phyloP scores from a whole-genome alignment of 306 rosid genomes.

The Heteromeles arbutifolia region DNA sequence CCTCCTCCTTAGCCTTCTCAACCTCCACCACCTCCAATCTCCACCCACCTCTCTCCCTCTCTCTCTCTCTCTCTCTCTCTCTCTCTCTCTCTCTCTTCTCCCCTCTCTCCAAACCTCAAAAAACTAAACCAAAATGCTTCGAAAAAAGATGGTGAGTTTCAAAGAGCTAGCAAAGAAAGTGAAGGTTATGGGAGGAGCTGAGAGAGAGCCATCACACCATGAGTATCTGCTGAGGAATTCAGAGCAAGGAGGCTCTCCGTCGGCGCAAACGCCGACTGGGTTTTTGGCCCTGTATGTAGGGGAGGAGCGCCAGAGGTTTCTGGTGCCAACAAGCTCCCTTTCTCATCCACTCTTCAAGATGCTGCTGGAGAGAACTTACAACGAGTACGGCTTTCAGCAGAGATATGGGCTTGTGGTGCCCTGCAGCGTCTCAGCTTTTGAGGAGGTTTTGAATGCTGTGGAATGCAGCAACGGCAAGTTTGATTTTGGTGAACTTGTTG shows the following conservation, averaged over 20 bases:
- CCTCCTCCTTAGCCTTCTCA: background rate
- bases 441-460: slow-evolving; percentile 63
- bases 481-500: slow-evolving; percentile 60
- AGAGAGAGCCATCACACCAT: slow-evolving; percentile 15
- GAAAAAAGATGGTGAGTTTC: slow-evolving; percentile 50
- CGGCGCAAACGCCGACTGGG: slow-evolving; percentile 57
- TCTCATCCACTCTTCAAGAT: slow-evolving; percentile 88
- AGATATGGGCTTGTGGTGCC: slow-evolving; percentile 70
- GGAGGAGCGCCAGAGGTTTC: slow-evolving; percentile 56
- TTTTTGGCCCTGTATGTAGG: slow-evolving; percentile 73
- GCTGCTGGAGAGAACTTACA: slow-evolving; percentile 59
- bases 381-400: slow-evolving; percentile 81
- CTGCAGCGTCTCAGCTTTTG: slow-evolving; percentile 63
- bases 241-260: slow-evolving; percentile 23
- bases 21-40: background rate
- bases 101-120: background rate
- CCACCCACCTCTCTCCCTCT: background rate
- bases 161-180: slow-evolving; percentile 59
- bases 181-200: slow-evolving; percentile 37
- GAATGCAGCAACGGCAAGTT: slow-evolving; percentile 66
- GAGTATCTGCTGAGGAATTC: slow-evolving; percentile 36
- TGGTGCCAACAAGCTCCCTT: slow-evolving; percentile 71
- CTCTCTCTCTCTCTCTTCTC: background rate
- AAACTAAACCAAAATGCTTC: slow-evolving; percentile 34
- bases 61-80: background rate